Evolutionary conservation across 441 rosid genomes (phyloP).

Genomic region (Pelargonium australe): DNA sequence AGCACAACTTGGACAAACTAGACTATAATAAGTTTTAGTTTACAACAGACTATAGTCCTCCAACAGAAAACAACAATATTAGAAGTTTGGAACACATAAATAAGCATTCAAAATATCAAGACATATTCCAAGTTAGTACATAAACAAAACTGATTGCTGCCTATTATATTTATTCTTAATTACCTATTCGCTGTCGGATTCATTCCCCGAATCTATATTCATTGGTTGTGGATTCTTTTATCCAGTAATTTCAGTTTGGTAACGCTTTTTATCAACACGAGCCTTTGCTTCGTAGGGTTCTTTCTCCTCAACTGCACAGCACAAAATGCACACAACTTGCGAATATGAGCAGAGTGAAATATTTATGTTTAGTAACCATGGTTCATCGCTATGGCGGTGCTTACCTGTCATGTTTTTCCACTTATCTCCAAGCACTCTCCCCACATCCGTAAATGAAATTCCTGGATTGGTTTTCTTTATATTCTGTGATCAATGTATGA

Average conservation of each 20-base stretch:
- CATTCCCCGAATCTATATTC: constrained; percentile 54
- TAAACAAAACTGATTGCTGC: too few relatives aligned
- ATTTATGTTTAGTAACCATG: neutral
- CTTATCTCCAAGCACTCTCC: constrained; percentile 66
- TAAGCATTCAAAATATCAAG: too few relatives aligned
- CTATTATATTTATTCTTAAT: too few relatives aligned
- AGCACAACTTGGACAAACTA: too few relatives aligned
- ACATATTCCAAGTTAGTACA: too few relatives aligned
- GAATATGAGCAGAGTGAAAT: too few relatives aligned
- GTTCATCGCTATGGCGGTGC: neutral
- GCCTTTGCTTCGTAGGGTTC: constrained; percentile 82
- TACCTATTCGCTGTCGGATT: constrained; percentile 39
- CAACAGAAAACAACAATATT: too few relatives aligned
- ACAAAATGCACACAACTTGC: neutral
- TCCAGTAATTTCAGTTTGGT: constrained; percentile 53
- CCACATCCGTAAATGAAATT: constrained; percentile 54
- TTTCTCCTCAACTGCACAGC: constrained; percentile 60
- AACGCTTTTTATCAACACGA: constrained; percentile 66
- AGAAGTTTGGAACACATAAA: too few relatives aligned
- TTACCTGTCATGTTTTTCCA: constrained; percentile 81
- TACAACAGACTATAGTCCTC: too few relatives aligned
- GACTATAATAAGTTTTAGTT: too few relatives aligned
- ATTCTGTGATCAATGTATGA: constrained; percentile 35
- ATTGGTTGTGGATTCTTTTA: constrained; percentile 71
- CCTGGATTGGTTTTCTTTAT: constrained; percentile 73